Evolutionary conservation across 202 grass and related monocot species (phyloP).

Genomic region (Alloteropsis angusta): DNA sequence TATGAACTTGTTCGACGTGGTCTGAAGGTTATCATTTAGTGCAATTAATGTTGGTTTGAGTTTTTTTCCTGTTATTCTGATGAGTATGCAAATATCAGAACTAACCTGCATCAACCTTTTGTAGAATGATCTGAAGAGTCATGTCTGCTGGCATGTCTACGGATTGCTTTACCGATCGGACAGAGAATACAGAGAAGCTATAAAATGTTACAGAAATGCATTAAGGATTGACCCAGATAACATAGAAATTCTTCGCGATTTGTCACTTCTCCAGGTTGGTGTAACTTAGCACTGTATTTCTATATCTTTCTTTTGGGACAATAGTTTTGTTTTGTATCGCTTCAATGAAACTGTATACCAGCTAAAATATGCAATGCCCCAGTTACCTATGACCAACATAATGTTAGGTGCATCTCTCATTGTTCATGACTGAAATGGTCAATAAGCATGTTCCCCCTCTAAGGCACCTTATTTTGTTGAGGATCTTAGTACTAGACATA

Average conservation of each 20-base stretch:
- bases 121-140: conserved; percentile 99
- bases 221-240: conserved; percentile 97
- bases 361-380: neutral
- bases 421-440: conserved; percentile 10
- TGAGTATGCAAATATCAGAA: neutral
- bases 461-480: neutral
- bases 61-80: neutral
- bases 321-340: neutral
- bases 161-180: conserved; percentile 97
- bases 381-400: neutral
- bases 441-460: neutral
- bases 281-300: neutral
- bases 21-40: conserved; percentile 59
- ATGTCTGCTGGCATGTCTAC: conserved; percentile 99
- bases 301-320: neutral
- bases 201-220: conserved; percentile 99
- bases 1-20: conserved; percentile 97
- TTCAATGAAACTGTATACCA: neutral
- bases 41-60: neutral
- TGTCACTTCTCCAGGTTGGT: conserved; percentile 94
- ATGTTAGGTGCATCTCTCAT: conserved; percentile 13
- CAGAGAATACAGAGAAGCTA: conserved; percentile 99
- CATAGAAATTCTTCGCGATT: conserved; percentile 97
- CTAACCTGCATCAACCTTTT: conserved; percentile 16
- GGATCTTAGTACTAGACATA: neutral